Evolutionary conservation across 805 yeast genomes (phyloP), one percentile per base, ranked within the genome.

Genomic region (Millerago galiae): DNA sequence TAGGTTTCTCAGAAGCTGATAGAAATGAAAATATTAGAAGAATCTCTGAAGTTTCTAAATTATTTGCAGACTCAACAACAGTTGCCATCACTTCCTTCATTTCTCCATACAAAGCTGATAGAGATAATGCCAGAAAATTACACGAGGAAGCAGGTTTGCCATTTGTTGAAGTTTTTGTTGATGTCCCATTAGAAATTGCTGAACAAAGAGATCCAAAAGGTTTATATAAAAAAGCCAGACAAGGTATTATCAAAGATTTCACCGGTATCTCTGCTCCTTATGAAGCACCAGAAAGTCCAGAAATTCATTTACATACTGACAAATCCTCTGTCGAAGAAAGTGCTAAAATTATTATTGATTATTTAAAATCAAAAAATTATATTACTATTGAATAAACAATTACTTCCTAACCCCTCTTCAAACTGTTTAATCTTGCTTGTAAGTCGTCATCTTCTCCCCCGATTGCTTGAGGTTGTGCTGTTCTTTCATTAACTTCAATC

Each of bases 181-280:
- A 90, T 62, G 97, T 89, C 35, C 97, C 98, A 29, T 72, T 91
- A 40, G 89, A 83, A 57, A 88, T 91, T 48, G 98, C 97, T 39
- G 98, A 91, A 71, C 76, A 87, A 65, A 86, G 98, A 69, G 98
- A 91, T 65, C 98, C 98, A 50, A 91, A 91, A 71, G 98, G 98
- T 11, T 71, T 91, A 52, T 91, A 91, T 72, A 89, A 89, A 67
- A 91, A 91, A 74, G 98, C 98, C 14, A 80, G 97, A 64, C 93
- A 89, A 58, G 98, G 98, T 29, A 69, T 83, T 47, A 90, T 90
- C 63, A 86, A 86, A 66, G 95, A 90, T 60, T 90, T 90, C 69
- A 90, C 98, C 13, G 98, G 98, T 44, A 83, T 90, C 44, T 81
- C 89, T 50, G 97, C 96, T 10, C 98, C 98, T 31, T 90, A 90